Conservation (phyloP, 257 asterid species). For the Agastache rugosa region DNA sequence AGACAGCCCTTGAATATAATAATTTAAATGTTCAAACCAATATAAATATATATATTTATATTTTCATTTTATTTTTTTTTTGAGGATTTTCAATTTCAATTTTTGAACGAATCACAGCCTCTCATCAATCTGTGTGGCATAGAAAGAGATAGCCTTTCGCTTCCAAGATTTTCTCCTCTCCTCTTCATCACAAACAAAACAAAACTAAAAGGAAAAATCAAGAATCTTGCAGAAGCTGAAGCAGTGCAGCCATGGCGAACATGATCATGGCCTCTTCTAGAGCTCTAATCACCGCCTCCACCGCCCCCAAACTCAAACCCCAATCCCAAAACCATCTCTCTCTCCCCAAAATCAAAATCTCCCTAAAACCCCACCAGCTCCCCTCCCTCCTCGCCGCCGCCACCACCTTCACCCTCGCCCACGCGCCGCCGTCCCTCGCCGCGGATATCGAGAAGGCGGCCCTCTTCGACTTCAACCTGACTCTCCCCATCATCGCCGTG, state of each 20-base stretch:
- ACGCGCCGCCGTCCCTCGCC: conserved; percentile 83
- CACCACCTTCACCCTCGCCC: conserved; percentile 54
- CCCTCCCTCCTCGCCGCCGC: conserved; percentile 70
- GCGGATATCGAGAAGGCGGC: conserved; percentile 75
- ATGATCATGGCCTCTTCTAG: conserved; percentile 80
- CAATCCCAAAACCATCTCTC: conserved; percentile 40
- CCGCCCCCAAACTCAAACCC: conserved; percentile 54
- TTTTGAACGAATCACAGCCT: conserved; percentile 36
- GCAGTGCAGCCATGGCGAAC: conserved; percentile 66
- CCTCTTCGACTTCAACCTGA: conserved; percentile 86
- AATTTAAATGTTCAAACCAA: too few species aligned
- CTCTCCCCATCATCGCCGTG: conserved; percentile 78
- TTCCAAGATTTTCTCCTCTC: conserved; percentile 7
- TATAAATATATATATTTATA: too few species aligned
- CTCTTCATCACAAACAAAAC: conserved; percentile 6
- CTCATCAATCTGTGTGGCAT: conserved; percentile 65
- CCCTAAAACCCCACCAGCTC: conserved; percentile 51
- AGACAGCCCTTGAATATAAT: too few species aligned
- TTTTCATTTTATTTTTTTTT: too few species aligned
- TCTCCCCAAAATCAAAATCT: conserved; percentile 54
- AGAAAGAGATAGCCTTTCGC: conserved; percentile 49
- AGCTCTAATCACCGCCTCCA: conserved; percentile 50
- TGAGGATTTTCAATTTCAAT: too few species aligned
- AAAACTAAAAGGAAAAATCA: not conserved
- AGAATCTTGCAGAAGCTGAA: conserved; percentile 15